Conservation (phyloP, 495 filamentous ascomycete species). For the Aspergillus coremiiformis region DNA sequence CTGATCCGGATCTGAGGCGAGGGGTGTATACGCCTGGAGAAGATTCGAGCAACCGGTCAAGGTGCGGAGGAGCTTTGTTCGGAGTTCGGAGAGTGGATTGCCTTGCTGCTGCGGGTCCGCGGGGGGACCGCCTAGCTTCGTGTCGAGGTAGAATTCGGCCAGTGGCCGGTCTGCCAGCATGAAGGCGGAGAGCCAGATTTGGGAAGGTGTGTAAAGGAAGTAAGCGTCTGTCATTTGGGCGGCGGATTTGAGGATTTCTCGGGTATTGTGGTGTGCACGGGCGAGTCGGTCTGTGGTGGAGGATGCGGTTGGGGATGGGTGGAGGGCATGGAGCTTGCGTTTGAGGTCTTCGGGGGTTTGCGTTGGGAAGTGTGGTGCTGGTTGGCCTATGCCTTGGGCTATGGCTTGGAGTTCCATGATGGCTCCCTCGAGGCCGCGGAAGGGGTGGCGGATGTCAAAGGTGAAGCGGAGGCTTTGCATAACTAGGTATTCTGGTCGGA, state of each 20-base stretch:
- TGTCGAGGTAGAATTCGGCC: conserved; percentile 61
- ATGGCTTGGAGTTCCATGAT: conserved; percentile 73
- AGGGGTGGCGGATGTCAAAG: conserved; percentile 87
- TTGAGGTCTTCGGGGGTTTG: conserved; percentile 34
- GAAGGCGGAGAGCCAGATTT: conserved; percentile 82
- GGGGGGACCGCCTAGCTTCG: conserved; percentile 52
- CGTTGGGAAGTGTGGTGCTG: conserved; percentile 28
- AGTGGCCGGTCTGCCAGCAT: conserved; percentile 66
- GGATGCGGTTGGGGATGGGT: conserved; percentile 18
- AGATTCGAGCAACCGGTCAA: conserved; percentile 35
- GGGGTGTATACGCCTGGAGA: conserved; percentile 32
- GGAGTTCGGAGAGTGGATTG: conserved; percentile 28
- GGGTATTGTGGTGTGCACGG: conserved; percentile 61
- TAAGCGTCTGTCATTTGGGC: conserved; percentile 86
- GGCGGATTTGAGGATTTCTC: conserved; percentile 65
- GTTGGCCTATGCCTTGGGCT: conserved; percentile 42
- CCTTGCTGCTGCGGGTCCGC: conserved; percentile 9
- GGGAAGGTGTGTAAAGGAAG: conserved; percentile 90
- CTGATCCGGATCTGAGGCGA: conserved; percentile 38
- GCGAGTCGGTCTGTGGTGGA: conserved; percentile 46
- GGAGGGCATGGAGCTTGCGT: conserved; percentile 21
- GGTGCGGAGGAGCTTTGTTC: conserved; percentile 35
- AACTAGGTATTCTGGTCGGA: conserved; percentile 83
- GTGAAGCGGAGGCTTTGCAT: conserved; percentile 91
- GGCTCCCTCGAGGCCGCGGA: conserved; percentile 76